Base-by-base conservation (phyloP, 2,329 filamentous ascomycete genomes). In the Didymosphaeria variabile region DNA sequence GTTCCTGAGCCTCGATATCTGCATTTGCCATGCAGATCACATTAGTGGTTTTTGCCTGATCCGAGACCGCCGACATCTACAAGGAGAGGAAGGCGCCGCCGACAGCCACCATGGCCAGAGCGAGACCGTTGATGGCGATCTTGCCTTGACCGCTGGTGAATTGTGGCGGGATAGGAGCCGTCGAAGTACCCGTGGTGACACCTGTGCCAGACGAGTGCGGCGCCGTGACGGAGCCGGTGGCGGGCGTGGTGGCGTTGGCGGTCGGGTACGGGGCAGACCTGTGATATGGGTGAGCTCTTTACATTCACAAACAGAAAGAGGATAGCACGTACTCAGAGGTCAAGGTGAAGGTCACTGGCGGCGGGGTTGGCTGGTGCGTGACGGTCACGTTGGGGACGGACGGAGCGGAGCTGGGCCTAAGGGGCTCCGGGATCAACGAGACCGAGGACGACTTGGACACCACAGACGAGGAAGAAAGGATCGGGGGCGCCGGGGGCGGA, bases 151-250 rank as follows among this genome's bases (percentile, higher is more conserved):
- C 53, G 29, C 32, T 46, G 40, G 53, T 55, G 53, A 40, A 40
- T n/a, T 40, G 53, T 23, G 42, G 40, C 53, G 40, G 32, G 3
- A 46, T n/a, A 38, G 53, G 31, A 36, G 53, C 29, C 13, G 42
- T 34, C 17, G 36, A 31, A 10, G 53, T 36, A 29, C 40, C 26
- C 12, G 53, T 36, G 42, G 45, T 2, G 34, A 26, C 38, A 19
- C 53, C 53, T 17, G 53, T 26, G 21, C 53, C 53, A 36, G 40
- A 46, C 32, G 40, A 55, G 40, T 55, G 29, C 42, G 52, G 52
- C 38, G 34, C 52, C 15, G 38, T 55, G 29, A 21, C 9, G 31
- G 31, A 21, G 31, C 40, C 40, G n/a, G 29, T 36, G 2, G 40
- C 53, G 17, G 53, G n/a, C 29, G n/a, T 7, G n/a, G 53, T 55